Conservation (phyloP, 179 eudicot genomes). For the Nepenthes alata region DNA sequence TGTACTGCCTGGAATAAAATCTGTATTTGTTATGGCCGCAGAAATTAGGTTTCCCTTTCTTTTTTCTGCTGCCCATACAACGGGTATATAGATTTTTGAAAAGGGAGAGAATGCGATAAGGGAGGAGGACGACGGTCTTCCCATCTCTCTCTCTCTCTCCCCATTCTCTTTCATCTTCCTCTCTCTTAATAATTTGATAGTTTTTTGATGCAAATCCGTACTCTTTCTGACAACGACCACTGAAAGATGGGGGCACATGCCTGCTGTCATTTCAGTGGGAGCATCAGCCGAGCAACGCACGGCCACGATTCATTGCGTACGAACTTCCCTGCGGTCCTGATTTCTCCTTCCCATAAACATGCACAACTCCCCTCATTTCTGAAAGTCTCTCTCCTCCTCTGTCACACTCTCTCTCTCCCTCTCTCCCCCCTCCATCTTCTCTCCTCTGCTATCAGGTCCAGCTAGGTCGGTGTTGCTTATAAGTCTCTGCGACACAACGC, state of each 20-base stretch:
- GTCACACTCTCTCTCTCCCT: conserved; percentile 5
- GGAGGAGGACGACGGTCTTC: no score
- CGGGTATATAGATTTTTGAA: no score
- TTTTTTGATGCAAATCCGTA: conserved; percentile 25
- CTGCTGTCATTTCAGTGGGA: conserved; percentile 54
- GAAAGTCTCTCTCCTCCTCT: background rate
- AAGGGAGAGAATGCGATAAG: no score
- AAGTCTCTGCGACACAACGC: conserved; percentile 7
- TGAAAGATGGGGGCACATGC: conserved; percentile 98
- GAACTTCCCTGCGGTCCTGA: conserved; percentile 35
- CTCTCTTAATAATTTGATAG: conserved; percentile 7
- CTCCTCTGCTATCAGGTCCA: conserved; percentile 32
- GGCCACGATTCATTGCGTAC: conserved; percentile 45
- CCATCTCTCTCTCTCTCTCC: no score
- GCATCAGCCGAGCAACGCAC: conserved; percentile 21
- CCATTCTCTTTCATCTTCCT: no score
- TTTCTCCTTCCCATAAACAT: conserved; percentile 16
- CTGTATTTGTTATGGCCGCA: no score
- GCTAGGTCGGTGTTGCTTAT: conserved; percentile 30
- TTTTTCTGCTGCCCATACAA: no score
- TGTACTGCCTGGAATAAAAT: no score
- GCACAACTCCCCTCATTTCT: background rate
- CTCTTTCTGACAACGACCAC: conserved; percentile 76
- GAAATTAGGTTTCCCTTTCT: no score
- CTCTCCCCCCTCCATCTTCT: conserved; percentile 18